phyloP scores from a whole-genome alignment of 164 flowering plant species.

The Vitis rotundifolia region DNA sequence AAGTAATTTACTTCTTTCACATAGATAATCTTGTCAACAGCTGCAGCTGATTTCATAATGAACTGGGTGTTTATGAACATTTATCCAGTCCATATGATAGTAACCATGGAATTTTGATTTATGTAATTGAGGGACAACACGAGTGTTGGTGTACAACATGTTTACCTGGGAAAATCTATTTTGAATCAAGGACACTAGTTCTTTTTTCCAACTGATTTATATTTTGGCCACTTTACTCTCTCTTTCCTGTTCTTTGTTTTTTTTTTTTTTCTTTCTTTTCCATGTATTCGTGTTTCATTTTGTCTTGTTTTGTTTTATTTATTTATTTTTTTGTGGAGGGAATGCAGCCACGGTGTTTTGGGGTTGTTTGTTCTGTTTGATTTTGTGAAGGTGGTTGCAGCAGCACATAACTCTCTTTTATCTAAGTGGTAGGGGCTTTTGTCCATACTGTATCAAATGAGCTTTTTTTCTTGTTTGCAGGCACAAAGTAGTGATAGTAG shows the following conservation, averaged over 20 bases:
- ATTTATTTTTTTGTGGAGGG: too few relatives aligned
- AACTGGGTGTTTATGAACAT: too few relatives aligned
- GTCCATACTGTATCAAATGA: not conserved
- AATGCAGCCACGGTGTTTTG: too few relatives aligned
- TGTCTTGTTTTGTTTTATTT: too few relatives aligned
- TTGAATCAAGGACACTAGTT: too few relatives aligned
- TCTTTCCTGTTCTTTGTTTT: too few relatives aligned
- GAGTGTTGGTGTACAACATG: not conserved
- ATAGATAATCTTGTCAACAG: not conserved
- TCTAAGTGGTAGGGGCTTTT: not conserved
- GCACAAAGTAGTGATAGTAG: slow-evolving; percentile 88
- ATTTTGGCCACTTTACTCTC: too few relatives aligned
- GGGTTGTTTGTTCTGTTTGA: too few relatives aligned
- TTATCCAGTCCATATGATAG: not conserved
- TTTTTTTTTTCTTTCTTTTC: too few relatives aligned
- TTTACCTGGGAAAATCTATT: too few relatives aligned
- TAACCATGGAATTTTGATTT: not conserved
- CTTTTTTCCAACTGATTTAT: too few relatives aligned
- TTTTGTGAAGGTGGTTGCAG: not conserved
- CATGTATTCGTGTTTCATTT: too few relatives aligned
- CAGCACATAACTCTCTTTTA: not conserved
- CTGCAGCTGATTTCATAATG: not conserved
- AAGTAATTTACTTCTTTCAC: slow-evolving; percentile 31
- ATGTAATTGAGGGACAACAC: not conserved
- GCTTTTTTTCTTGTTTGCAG: slow-evolving; percentile 40